Percentiles rank a stretch among this genome's conserved stretches.
These are phyloP conservation scores for Trametes polyzona DNA, from an alignment of 1,284 basidiomycete genomes.

Conservation along the genomic window DNA sequence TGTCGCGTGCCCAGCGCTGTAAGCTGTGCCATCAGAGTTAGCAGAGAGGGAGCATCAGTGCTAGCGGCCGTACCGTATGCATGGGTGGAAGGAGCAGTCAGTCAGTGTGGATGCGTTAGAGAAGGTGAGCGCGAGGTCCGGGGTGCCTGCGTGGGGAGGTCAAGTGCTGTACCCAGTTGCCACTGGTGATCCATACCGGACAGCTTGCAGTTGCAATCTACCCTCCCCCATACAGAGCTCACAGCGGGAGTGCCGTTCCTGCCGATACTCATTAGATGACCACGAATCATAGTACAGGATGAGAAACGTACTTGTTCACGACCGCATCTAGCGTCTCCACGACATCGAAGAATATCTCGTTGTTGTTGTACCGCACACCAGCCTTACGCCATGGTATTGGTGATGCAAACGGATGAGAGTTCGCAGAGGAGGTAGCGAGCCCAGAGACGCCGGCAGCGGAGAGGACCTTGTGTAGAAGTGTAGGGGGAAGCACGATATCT, in stretches of 20 bases:
- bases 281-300: background rate
- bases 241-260: constrained; percentile 79
- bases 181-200: constrained; percentile 54
- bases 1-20: constrained; percentile 81
- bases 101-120: constrained; percentile 75
- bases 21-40: constrained; percentile 53
- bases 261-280: background rate
- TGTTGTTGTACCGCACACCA: constrained; percentile 84
- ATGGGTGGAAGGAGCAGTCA: constrained; percentile 90
- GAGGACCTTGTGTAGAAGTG: constrained; percentile 77
- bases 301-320: constrained; percentile 71
- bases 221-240: constrained; percentile 78
- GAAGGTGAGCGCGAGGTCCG: constrained; percentile 84
- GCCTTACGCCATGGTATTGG: constrained; percentile 94
- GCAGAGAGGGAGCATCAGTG: background rate
- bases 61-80: constrained; percentile 70
- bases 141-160: constrained; percentile 62
- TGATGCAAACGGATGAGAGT: constrained; percentile 80
- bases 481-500: constrained; percentile 90
- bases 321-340: constrained; percentile 84
- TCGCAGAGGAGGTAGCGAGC: constrained; percentile 39
- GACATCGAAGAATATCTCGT: constrained; percentile 95
- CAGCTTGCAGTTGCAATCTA: constrained; percentile 82
- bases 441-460: constrained; percentile 57
- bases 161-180: background rate